Evolutionary conservation across 2,329 filamentous ascomycete species (phyloP).

Genomic region (Arachnopeziza araneosa): DNA sequence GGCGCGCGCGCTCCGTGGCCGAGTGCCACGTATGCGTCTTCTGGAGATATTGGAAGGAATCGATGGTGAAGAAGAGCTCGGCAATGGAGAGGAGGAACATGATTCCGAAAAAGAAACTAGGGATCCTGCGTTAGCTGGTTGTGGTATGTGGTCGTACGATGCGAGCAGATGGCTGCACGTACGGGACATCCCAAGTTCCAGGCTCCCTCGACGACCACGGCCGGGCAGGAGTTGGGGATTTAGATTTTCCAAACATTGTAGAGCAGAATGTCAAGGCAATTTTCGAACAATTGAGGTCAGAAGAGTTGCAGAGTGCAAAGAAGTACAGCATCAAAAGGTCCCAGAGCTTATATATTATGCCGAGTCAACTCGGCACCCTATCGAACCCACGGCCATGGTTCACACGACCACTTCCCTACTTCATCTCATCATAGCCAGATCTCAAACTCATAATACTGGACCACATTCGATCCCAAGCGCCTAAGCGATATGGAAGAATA

Average conservation of each 20-base stretch:
- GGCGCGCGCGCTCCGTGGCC: constrained; percentile 8
- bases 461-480: neutral
- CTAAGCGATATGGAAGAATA: neutral
- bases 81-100: constrained; percentile 18
- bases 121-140: neutral
- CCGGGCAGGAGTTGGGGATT: neutral
- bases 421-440: neutral
- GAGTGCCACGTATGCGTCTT: constrained; percentile 16
- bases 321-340: too few species aligned
- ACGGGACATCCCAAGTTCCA: neutral
- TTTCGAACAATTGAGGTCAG: neutral
- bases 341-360: too few species aligned
- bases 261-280: neutral
- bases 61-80: constrained; percentile 15
- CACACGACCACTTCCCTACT: neutral
- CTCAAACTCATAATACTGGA: neutral
- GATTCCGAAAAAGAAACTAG: constrained; percentile 16
- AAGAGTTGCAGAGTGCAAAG: too few species aligned
- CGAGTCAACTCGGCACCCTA: neutral
- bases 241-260: neutral
- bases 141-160: neutral
- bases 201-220: neutral
- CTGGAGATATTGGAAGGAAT: constrained; percentile 18
- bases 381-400: neutral
- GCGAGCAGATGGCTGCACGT: neutral